These are phyloP conservation scores for Laguncularia racemosa DNA, from an alignment of 345 rosid genomes.

Conservation along the genomic window DNA sequence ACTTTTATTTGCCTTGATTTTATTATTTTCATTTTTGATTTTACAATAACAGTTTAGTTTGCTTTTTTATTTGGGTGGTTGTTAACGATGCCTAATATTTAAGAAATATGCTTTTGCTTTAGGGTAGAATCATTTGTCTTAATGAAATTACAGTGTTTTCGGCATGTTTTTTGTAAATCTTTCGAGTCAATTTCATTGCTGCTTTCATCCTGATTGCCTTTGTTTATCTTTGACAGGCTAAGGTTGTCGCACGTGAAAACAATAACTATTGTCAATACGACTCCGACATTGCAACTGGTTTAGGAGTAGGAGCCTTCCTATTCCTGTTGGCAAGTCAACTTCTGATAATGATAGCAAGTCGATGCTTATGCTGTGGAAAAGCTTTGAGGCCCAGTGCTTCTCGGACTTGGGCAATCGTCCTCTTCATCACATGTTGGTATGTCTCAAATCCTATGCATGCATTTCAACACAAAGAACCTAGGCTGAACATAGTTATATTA, in stretches of 20 bases:
- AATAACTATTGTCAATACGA: slow-evolving; percentile 58
- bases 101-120: no score
- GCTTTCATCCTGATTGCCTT: background rate
- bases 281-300: slow-evolving; percentile 70
- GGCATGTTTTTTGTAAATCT: no score
- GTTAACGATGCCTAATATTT: no score
- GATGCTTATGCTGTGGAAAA: slow-evolving; percentile 82
- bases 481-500: no score
- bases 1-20: no score
- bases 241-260: slow-evolving; percentile 4
- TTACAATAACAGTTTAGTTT: no score
- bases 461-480: background rate
- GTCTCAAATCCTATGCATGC: background rate
- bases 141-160: no score
- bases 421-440: slow-evolving; percentile 81
- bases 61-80: no score
- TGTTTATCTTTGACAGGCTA: slow-evolving; percentile 32
- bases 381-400: slow-evolving; percentile 70
- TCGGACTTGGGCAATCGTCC: slow-evolving; percentile 66
- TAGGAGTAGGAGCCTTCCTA: slow-evolving; percentile 64
- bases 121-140: no score
- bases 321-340: slow-evolving; percentile 60
- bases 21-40: no score
- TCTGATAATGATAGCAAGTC: slow-evolving; percentile 52
- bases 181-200: background rate